Evolutionary conservation across 73 alveolate genomes (phyloP).

Genomic region (Breviolum minutum): DNA sequence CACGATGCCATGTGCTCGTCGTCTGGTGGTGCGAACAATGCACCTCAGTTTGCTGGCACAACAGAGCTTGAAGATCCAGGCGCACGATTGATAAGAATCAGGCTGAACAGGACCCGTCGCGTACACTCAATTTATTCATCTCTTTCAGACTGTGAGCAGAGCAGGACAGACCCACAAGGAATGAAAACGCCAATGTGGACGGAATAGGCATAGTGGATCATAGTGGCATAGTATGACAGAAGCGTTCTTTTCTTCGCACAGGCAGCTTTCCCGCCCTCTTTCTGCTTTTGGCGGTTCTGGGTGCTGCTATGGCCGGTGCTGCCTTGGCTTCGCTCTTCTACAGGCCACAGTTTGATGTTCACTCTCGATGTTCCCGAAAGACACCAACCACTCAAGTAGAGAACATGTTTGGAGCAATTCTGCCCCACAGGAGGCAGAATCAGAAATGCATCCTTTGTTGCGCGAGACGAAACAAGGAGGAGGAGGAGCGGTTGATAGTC

Average conservation of each 20-base stretch:
- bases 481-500: not conserved
- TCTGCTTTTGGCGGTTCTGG: slow-evolving; percentile 29
- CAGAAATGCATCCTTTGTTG: slow-evolving; percentile 21
- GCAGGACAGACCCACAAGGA: too few species aligned
- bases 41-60: slow-evolving; percentile 34
- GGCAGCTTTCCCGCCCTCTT: slow-evolving; percentile 39
- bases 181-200: too few species aligned
- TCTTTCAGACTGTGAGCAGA: too few species aligned
- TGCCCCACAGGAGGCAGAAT: not conserved
- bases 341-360: not conserved
- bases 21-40: slow-evolving; percentile 41
- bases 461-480: not conserved
- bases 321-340: slow-evolving; percentile 54
- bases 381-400: too few species aligned
- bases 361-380: too few species aligned
- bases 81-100: not conserved
- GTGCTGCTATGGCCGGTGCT: slow-evolving; percentile 51
- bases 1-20: slow-evolving; percentile 70
- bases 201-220: too few species aligned
- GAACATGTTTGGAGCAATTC: too few species aligned
- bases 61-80: slow-evolving; percentile 47
- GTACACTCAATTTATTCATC: too few species aligned
- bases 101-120: too few species aligned
- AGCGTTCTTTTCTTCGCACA: not conserved
- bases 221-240: not conserved